A percentile compares a stretch with the other conserved stretches of the same genome.
Evolutionary conservation across 495 filamentous ascomycete genomes (phyloP).

Genomic region (Xylaria palmicola): DNA sequence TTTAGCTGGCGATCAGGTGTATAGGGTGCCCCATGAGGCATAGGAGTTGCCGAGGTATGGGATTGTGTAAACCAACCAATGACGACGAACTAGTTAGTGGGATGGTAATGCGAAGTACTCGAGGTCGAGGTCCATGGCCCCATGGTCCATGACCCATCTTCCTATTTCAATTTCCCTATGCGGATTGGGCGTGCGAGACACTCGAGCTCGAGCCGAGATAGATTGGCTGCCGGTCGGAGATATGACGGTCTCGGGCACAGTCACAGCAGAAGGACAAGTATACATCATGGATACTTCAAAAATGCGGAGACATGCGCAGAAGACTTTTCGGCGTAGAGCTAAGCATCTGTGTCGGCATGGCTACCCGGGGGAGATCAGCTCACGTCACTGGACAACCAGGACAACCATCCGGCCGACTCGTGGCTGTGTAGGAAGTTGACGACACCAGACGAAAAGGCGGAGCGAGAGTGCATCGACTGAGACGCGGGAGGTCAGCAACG

Average conservation of each 20-base stretch:
- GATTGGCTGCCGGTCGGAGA: neutral
- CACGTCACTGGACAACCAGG: neutral
- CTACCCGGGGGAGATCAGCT: neutral
- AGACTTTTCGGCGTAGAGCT: neutral
- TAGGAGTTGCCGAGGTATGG: neutral
- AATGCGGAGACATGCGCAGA: conserved; percentile 4
- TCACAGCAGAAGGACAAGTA: neutral
- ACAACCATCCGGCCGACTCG: neutral
- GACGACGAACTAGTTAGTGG: conserved; percentile 7
- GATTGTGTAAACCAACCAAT: neutral
- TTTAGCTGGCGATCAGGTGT: neutral
- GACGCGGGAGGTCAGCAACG: neutral
- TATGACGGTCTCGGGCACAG: neutral
- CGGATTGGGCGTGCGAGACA: neutral
- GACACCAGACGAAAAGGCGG: conserved; percentile 6
- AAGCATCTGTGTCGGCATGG: neutral
- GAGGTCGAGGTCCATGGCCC: neutral
- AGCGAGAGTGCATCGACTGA: neutral
- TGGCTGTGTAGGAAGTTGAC: conserved; percentile 2
- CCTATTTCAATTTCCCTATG: neutral
- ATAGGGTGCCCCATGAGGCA: neutral
- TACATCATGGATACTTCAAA: neutral
- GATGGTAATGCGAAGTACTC: neutral
- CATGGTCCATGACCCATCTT: too few relatives aligned
- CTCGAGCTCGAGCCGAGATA: neutral